Conservation (phyloP, 1,139 yeast species). For the Wickerhamiella pararugosa region DNA sequence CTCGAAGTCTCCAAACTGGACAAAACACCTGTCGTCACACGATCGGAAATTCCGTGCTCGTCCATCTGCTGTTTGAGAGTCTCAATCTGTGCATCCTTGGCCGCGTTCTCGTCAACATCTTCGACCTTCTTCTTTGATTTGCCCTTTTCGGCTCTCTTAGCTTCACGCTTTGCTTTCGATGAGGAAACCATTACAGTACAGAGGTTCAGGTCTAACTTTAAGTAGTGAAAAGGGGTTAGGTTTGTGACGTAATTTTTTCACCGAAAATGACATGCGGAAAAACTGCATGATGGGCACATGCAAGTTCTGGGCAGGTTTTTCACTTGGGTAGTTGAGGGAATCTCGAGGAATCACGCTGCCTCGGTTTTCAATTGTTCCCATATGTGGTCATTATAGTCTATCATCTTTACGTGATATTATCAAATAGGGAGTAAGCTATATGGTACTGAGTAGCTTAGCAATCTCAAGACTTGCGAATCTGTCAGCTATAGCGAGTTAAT, state of each 20-base stretch:
- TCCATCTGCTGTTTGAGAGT: conserved; percentile 87
- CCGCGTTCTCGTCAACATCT: conserved; percentile 43
- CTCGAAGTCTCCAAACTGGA: conserved; percentile 80
- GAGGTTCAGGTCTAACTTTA: neutral
- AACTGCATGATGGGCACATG: no score
- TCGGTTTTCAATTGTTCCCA: no score
- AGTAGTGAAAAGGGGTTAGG: neutral
- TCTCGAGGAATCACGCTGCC: no score
- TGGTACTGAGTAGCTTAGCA: no score
- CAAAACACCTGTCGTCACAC: conserved; percentile 96
- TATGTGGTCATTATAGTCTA: no score
- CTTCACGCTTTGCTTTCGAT: conserved; percentile 85
- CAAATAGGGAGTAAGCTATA: no score
- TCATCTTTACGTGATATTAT: no score
- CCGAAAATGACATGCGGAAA: no score
- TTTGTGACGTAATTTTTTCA: neutral
- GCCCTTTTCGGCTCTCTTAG: conserved; percentile 54
- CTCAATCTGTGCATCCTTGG: conserved; percentile 44
- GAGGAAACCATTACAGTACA: conserved; percentile 36
- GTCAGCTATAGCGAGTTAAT: no score
- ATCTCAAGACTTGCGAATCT: no score
- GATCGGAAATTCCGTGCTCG: conserved; percentile 84
- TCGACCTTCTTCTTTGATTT: conserved; percentile 34
- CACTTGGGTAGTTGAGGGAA: no score
- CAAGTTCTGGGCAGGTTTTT: no score